Base-by-base conservation (phyloP, 129 eudicot genomes). In the Arctium minus region DNA sequence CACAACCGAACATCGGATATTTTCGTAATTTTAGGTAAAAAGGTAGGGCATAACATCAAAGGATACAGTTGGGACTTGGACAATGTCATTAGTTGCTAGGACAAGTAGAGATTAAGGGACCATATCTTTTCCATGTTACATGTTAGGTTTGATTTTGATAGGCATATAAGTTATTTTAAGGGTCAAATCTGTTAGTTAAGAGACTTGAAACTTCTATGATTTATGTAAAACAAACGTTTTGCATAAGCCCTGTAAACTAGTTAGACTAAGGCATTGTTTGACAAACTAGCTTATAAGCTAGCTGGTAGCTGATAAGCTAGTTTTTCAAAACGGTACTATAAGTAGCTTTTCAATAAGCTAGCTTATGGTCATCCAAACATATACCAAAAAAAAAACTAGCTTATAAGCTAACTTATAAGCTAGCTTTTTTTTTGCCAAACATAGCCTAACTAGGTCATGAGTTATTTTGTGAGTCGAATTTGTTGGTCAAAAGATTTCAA, bases 41-140 rank as follows among this genome's bases (percentile, higher is more conserved):
- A 60, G 29, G 29, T 53, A 31, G 56, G 73, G 38, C 33, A 60
- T 60, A 60, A 35, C 50, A 17, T 77, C 53, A 35, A 50, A 32
- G 68, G 7, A 37, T 38, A 27, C 60, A 22, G 50, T 78, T 64
- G 72, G 56, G 56, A 33, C 12, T 79, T 68, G 67, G 62, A 68
- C 39, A 33, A 79, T 73, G 18, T 73, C 77, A 65, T 35, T 73
- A 65, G 56, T 22, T 35, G 64, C n/a, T 29, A 42, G 72, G 79
- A 62, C 84, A 81, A 33, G 17, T 30, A 15, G 31, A 81, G 73
- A 73, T 11, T 60, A 72, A 53, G 73, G 82, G 82, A 79, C 75
- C 75, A 60, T n/a, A 18, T 37, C 17, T 17, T 22, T 56, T 73
- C 72, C 53, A 73, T 81, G 74, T 81, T 53, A 81, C 70, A 74